Conservation (phyloP, 257 asterid species). For the Solanum tacnaense region DNA sequence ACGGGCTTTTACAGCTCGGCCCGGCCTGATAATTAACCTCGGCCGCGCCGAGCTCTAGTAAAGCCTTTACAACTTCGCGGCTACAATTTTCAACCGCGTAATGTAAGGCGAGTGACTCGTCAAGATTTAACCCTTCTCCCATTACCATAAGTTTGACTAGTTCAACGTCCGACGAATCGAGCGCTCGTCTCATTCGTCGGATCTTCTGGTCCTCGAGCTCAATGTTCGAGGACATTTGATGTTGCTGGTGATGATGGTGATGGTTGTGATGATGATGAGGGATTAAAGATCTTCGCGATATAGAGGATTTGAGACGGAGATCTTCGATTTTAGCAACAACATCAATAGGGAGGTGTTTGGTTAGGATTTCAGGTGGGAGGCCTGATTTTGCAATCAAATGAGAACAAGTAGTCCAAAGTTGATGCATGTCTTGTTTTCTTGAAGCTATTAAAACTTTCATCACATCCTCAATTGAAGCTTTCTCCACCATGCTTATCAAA, state of each 20-base stretch:
- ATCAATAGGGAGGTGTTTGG: slow-evolving; percentile 77
- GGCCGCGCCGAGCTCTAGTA: slow-evolving; percentile 90
- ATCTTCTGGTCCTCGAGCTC: slow-evolving; percentile 86
- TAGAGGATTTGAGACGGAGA: slow-evolving; percentile 65
- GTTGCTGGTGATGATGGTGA: slow-evolving; percentile 42
- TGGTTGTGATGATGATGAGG: slow-evolving; percentile 46
- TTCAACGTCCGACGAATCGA: slow-evolving; percentile 86
- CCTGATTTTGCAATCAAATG: slow-evolving; percentile 84
- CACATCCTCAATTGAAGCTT: slow-evolving; percentile 87
- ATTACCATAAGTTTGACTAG: slow-evolving; percentile 95
- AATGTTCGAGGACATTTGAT: slow-evolving; percentile 24
- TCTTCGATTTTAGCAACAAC: slow-evolving; percentile 81
- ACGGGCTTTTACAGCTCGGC: slow-evolving; percentile 67
- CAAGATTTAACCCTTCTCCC: slow-evolving; percentile 93
- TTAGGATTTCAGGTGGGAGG: slow-evolving; percentile 70
- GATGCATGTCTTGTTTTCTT: slow-evolving; percentile 86
- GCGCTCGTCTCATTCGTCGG: slow-evolving; percentile 87
- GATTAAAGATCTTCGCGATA: slow-evolving; percentile 45
- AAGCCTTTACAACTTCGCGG: slow-evolving; percentile 76
- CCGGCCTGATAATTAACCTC: slow-evolving; percentile 87
- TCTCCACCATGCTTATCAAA: slow-evolving; percentile 70
- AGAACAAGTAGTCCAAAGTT: slow-evolving; percentile 78
- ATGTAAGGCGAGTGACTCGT: slow-evolving; percentile 71
- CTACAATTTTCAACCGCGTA: slow-evolving; percentile 82
- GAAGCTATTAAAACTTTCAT: slow-evolving; percentile 84